Evolutionary conservation across 1,284 basidiomycete species (phyloP), one percentile per base, ranked within the genome.

Genomic region (Apiotrichum mycotoxinovorans): DNA sequence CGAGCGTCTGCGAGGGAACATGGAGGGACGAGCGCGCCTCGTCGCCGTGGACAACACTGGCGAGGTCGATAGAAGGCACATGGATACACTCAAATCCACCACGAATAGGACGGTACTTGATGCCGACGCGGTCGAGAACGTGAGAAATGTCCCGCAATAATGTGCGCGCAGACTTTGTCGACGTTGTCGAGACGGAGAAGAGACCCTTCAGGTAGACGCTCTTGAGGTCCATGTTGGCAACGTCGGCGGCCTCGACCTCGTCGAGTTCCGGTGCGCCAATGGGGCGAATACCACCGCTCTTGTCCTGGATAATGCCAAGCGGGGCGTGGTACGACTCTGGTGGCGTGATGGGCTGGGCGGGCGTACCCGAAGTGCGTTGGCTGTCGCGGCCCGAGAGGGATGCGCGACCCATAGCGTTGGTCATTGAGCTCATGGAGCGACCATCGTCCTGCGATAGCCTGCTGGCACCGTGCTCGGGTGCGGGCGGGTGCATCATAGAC

Each of bases 21-120:
- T 58, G 61, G 9, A 62, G 54, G 30, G 49, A 49, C 14, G 57
- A 59, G 17, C 54, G 57, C 33, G 61, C 71, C 58, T 73, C 71
- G 50, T 74, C 74, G n/a, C 71, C 72, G 51, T 76, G 65, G 22
- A 74, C 66, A 14, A 92, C 81, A 34, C 88, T 87, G 7, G 86
- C 82, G 11, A 95, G 78, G 73, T 95, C 91, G 72, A 98, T 95
- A 26, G 89, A 92, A 0, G 95, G 95, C 50, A 90, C 79, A 73
- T 98, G 93, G 25, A 95, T 88, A 77, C 95, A 98, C 74, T 98
- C 95, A 73, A 94, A 98, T 0, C 95, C 95, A 54, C 85, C 83
- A 73, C 87, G 88, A 67, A 86, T 92, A 73, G 94, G 90, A 40
- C 91, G 84, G 74, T 95, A 91, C 74, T 92, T 91, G 48, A 98